These are phyloP conservation scores for Mollisia scopiformis DNA, from an alignment of 2,329 filamentous ascomycete species.

Conservation along the genomic window DNA sequence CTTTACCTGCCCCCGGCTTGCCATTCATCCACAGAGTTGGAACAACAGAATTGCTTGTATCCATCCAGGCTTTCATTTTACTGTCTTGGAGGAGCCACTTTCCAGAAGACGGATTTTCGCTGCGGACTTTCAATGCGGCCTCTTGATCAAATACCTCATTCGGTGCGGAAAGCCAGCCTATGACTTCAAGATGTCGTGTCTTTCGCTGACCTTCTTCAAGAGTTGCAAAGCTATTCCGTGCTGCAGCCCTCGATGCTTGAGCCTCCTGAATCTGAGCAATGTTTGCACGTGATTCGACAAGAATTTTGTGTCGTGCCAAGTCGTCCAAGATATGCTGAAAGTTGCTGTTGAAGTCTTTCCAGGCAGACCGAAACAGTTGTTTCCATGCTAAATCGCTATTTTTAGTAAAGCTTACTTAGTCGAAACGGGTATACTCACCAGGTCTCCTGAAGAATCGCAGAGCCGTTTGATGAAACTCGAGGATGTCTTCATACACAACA, in stretches of 20 bases:
- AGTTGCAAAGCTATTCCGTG: not conserved
- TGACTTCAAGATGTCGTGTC: conserved; percentile 17
- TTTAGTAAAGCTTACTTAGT: not conserved
- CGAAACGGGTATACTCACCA: conserved; percentile 16
- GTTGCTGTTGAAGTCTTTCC: conserved; percentile 35
- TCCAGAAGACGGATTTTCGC: conserved; percentile 25
- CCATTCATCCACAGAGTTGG: conserved; percentile 44
- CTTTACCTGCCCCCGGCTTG: conserved; percentile 42
- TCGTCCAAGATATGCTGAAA: conserved; percentile 35
- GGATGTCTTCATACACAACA: conserved; percentile 41
- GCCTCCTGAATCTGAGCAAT: conserved; percentile 23
- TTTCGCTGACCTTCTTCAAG: conserved; percentile 21
- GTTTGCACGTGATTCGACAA: conserved; percentile 36
- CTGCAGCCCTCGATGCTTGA: conserved; percentile 1
- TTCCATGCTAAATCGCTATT: conserved; percentile 26
- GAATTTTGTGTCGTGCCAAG: conserved; percentile 31
- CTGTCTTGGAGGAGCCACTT: conserved; percentile 37
- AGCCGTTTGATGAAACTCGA: conserved; percentile 42
- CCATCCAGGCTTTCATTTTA: conserved; percentile 20
- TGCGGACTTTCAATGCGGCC: conserved; percentile 12
- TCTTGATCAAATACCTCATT: conserved; percentile 26
- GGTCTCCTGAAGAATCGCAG: conserved; percentile 34
- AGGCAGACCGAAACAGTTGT: conserved; percentile 38
- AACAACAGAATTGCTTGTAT: conserved; percentile 17
- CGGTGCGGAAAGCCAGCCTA: conserved; percentile 26